Evolutionary conservation across 2,329 filamentous ascomycete genomes (phyloP).

Genomic region (Aspergillus quadricinctus): DNA sequence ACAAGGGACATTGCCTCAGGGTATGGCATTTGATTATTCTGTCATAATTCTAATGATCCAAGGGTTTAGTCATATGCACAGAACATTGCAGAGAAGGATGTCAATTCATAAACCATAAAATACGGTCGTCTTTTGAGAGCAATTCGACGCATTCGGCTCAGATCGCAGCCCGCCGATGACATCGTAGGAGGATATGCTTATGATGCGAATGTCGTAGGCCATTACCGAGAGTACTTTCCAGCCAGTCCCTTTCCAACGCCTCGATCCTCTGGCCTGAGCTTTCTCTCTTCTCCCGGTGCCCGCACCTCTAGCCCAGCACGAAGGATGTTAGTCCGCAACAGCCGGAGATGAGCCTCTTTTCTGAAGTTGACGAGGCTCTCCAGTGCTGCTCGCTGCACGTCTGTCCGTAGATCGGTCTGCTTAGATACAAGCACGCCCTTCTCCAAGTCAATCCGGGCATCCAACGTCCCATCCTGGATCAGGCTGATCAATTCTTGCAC

Average conservation of each 20-base stretch:
- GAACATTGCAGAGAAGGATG: not conserved
- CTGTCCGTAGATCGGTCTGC: slow-evolving; percentile 60
- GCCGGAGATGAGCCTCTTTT: slow-evolving; percentile 67
- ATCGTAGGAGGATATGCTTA: too few species aligned
- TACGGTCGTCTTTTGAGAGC: not conserved
- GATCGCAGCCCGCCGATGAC: too few species aligned
- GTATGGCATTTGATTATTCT: not conserved
- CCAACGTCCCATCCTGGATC: slow-evolving; percentile 67
- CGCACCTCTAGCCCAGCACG: slow-evolving; percentile 71
- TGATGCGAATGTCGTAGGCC: not conserved
- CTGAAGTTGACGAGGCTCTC: slow-evolving; percentile 67
- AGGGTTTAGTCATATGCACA: not conserved
- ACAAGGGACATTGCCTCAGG: too few species aligned
- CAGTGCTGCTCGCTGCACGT: slow-evolving; percentile 67
- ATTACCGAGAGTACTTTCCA: not conserved
- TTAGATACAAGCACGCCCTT: slow-evolving; percentile 74
- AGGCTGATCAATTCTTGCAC: slow-evolving; percentile 66
- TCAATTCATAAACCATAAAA: not conserved
- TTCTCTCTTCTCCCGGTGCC: slow-evolving; percentile 18
- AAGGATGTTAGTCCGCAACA: slow-evolving; percentile 72
- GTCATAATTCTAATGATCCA: not conserved
- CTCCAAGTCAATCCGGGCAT: slow-evolving; percentile 80
- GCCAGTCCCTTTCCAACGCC: slow-evolving; percentile 5
- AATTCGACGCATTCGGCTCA: too few species aligned
- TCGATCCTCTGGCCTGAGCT: slow-evolving; percentile 8